phyloP scores from a whole-genome alignment of 2,329 filamentous ascomycete species.

The Nothophoma quercina region DNA sequence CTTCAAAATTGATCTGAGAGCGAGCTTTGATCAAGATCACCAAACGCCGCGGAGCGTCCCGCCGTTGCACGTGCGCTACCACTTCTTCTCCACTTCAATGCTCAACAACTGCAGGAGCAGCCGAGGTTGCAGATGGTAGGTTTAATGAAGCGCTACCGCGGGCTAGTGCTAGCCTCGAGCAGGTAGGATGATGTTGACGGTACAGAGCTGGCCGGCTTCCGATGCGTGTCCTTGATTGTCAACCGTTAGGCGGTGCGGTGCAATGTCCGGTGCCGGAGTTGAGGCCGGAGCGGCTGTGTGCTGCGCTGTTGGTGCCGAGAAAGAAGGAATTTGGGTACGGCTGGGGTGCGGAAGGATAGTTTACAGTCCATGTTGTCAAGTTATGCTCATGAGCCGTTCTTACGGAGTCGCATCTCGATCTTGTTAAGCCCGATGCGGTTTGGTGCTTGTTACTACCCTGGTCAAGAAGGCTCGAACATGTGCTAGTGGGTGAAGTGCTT shows the following conservation, averaged over 20 bases:
- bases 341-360: no score
- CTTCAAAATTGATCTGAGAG: no score
- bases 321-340: no score
- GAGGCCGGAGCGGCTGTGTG: not conserved
- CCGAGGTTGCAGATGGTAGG: not conserved
- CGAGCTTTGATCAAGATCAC: no score
- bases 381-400: no score
- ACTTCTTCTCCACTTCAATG: not conserved
- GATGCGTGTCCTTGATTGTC: not conserved
- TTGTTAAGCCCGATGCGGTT: no score
- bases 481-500: no score
- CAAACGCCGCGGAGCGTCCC: conserved; percentile 1
- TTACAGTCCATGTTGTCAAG: no score
- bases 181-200: not conserved
- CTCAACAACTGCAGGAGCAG: conserved; percentile 1
- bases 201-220: not conserved
- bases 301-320: no score
- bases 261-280: not conserved
- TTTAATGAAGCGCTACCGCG: conserved; percentile 9
- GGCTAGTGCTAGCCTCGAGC: not conserved
- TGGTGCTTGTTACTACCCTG: no score
- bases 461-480: no score
- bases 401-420: no score
- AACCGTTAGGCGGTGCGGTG: not conserved
- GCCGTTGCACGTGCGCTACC: not conserved